Evolutionary conservation across 2,329 filamentous ascomycete species (phyloP), one percentile per base, ranked within the genome.

Genomic region (Cladosporium sp.): DNA sequence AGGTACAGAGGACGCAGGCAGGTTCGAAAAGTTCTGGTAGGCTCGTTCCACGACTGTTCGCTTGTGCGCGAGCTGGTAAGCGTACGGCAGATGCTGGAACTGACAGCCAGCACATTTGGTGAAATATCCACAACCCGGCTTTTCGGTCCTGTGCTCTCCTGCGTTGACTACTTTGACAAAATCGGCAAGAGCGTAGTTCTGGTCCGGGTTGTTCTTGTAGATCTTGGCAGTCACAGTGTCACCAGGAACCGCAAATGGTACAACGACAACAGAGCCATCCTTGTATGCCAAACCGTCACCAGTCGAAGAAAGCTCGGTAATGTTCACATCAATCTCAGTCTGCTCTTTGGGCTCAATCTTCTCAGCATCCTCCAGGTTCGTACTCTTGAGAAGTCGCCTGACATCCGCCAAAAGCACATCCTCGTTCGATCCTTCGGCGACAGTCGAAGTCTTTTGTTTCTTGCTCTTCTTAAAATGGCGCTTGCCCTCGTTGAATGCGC

Each of bases 21-120:
- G 76, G 53, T 88, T 82, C 12, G 91, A 94, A 71, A 97, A 98
- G 73, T 95, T 92, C 54, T 76, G 78, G 73, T 87, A 98, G 7
- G 93, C 93, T 65, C 93, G 94, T 63, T 95, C 88, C 39, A 98
- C 84, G 53, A 97, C 86, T 52, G 79, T 78, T 65, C 80, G 83
- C 75, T 98, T 98, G 69, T 92, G 85, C 38, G 75, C 76, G 22
- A 98, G 80, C 68, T 98, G 93, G 60, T 90, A 86, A 25, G 78
- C 71, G 68, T 97, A 97, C 49, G 88, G 82, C 55, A 98, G 80
- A 88, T 97, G 96, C 73, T 98, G 93, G 68, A 97, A 91, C 70
- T 98, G 93, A 66, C 93, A 98, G 27, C 93, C 93, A 8, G 86
- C 88, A 69, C 93, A 98, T 49, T 77, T 79, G 35, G 82, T 75